Evolutionary conservation across 306 rosid genomes (phyloP), one percentile per base, ranked within the genome.

Genomic region (Gillenia trifoliata): DNA sequence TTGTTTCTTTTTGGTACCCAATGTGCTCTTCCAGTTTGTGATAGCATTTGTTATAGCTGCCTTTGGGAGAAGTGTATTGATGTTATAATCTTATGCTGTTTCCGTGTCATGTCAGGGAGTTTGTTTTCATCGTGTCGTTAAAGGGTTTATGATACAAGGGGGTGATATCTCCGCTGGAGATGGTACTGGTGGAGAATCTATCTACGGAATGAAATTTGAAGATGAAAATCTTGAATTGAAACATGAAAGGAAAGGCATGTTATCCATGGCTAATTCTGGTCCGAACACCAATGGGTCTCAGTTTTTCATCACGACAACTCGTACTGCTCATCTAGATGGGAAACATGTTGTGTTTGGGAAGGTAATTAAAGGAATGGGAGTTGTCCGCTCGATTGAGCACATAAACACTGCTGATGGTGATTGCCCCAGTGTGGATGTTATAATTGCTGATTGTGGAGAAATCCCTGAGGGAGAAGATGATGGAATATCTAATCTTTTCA

Each of bases 161-260:
- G 98, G 98, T 38, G 98, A 93, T 78, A 91, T 88, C 67, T 91
- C 98, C 30, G 94, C 96, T 43, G 94, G 96, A 61, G 96, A 91
- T 78, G 98, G 96, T 25, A 88, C 96, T 12, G 96, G 96, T 30
- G 98, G 98, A 76, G 97, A 91, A 73, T 91, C 96, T 49, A 91
- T 91, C 17, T 93, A 91, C 56, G 98, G 98, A 34, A 43, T 80
- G 79, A 88, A 87, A 81, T 91, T 93, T 64, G 97, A 88, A 59
- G 97, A 91, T 56, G 98, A 93, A 78, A 93, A 86, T 83, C 87
- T 91, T 68, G 94, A 91, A 77, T 17, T 84, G 83, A 93, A 93
- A 83, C 98, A 93, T 80, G 97, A 91, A 80, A 85, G 98, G 84
- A 91, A 91, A 82, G 98, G 98, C 78, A 91, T 93, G 92, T 60